A percentile compares a stretch with the other conserved stretches of the same genome.
These are phyloP conservation scores for Solanum gracilifrons DNA, from an alignment of 257 asterid species.

Conservation along the genomic window DNA sequence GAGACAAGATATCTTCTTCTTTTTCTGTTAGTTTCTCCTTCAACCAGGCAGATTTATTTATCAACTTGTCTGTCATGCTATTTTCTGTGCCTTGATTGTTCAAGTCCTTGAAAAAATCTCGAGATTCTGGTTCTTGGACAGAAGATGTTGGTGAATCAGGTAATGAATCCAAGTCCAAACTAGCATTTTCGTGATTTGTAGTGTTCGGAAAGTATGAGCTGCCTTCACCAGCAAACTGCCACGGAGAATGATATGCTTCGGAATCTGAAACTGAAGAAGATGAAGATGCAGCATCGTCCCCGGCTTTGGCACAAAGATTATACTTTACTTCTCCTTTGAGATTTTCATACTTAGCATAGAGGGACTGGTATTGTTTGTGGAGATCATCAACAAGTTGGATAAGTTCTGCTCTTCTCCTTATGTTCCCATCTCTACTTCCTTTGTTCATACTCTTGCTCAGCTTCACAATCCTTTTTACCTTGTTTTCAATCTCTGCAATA, in stretches of 20 bases:
- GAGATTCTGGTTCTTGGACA: conserved; percentile 7
- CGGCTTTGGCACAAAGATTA: conserved; percentile 3
- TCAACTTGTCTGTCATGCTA: conserved; percentile 7
- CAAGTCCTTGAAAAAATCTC: conserved; percentile 13
- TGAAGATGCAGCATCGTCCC: conserved; percentile 25
- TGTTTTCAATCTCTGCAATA: conserved; percentile 46
- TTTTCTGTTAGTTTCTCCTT: conserved; percentile 8
- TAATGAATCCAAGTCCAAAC: neutral
- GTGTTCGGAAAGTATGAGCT: neutral
- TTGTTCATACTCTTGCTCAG: conserved; percentile 38
- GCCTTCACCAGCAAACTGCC: conserved; percentile 10
- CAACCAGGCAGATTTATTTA: conserved; percentile 6
- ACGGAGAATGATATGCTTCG: conserved; percentile 38
- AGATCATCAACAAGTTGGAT: conserved; percentile 54
- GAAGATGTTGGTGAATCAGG: conserved; percentile 6
- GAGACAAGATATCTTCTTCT: conserved; percentile 10
- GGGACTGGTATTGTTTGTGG: conserved; percentile 57
- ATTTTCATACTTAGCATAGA: conserved; percentile 45
- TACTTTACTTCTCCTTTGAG: conserved; percentile 47
- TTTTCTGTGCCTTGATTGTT: conserved; percentile 9
- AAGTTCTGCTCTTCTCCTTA: conserved; percentile 42
- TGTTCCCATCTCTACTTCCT: conserved; percentile 49
- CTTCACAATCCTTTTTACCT: conserved; percentile 40
- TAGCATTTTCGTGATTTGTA: neutral
- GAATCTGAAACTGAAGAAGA: conserved; percentile 24